Conservation (phyloP, 192 early-diverging fungal species). For the Coemansia sp. region DNA sequence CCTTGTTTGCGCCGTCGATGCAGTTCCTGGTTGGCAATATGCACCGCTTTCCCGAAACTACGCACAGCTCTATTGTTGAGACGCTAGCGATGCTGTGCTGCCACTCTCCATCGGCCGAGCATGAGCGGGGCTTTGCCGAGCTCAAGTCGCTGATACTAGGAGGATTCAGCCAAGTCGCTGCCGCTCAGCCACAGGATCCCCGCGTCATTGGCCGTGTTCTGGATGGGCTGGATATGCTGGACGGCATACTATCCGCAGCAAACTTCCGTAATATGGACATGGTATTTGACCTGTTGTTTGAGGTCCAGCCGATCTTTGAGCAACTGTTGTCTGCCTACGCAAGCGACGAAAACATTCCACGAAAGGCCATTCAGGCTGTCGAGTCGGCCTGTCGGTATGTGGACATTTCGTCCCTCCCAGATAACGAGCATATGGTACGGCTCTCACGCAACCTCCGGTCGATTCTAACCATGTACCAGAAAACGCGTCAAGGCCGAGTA, state of each 20-base stretch:
- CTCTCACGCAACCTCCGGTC: conserved; percentile 34
- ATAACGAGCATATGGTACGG: conserved; percentile 35
- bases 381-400: conserved; percentile 43
- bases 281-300: conserved; percentile 42
- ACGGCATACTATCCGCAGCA: conserved; percentile 46
- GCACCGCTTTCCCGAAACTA: conserved; percentile 39
- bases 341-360: conserved; percentile 23
- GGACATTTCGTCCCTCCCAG: conserved; percentile 39
- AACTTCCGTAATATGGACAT: conserved; percentile 47
- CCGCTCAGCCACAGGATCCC: conserved; percentile 16
- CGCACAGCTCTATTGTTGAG: conserved; percentile 45
- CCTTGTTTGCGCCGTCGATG: conserved; percentile 35
- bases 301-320: conserved; percentile 34
- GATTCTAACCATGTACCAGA: conserved; percentile 32
- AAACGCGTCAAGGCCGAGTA: not conserved
- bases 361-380: conserved; percentile 32
- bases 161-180: conserved; percentile 18
- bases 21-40: conserved; percentile 34
- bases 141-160: conserved; percentile 29
- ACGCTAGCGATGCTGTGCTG: conserved; percentile 37
- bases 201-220: conserved; percentile 26
- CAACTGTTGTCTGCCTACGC: conserved; percentile 27
- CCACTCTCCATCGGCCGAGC: conserved; percentile 29
- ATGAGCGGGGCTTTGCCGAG: conserved; percentile 29
- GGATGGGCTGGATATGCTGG: conserved; percentile 53